Conservation (phyloP, 805 yeast genomes). For the Phaffomyces opuntiae region DNA sequence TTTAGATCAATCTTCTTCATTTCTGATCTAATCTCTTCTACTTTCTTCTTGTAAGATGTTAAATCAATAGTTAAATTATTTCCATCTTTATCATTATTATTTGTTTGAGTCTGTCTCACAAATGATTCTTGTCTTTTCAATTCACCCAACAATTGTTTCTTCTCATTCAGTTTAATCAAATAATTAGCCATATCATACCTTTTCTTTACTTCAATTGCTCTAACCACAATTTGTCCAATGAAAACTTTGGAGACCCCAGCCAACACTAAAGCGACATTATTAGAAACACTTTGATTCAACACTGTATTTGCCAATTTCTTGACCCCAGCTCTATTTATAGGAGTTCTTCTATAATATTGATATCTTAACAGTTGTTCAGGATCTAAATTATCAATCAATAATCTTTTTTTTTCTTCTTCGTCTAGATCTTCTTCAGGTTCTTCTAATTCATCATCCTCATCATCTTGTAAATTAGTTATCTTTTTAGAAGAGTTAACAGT, state of each 20-base stretch:
- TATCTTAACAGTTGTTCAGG: conserved; percentile 82
- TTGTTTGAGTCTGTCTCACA: conserved; percentile 23
- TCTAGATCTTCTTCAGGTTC: conserved; percentile 28
- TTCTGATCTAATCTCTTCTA: conserved; percentile 20
- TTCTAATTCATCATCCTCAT: conserved; percentile 21
- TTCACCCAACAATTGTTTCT: conserved; percentile 31
- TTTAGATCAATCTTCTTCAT: conserved; percentile 24
- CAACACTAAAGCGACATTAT: conserved; percentile 69
- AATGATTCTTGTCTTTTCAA: conserved; percentile 31
- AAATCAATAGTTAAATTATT: conserved; percentile 4
- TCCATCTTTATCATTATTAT: conserved; percentile 13
- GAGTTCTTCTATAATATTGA: conserved; percentile 79
- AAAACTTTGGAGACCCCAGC: conserved; percentile 86
- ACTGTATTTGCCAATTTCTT: conserved; percentile 75
- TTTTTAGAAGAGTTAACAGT: conserved; percentile 6
- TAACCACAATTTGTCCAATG: conserved; percentile 83
- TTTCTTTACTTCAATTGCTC: conserved; percentile 66
- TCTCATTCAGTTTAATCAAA: conserved; percentile 29
- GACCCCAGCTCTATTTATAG: conserved; percentile 64
- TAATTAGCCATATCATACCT: conserved; percentile 37
- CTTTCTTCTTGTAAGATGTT: conserved; percentile 11
- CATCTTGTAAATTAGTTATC: conserved; percentile 11
- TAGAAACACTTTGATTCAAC: conserved; percentile 73
- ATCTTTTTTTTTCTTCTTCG: conserved; percentile 50
- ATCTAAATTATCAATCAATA: conserved; percentile 67